A percentile compares a stretch with the other conserved stretches of the same genome.
phyloP scores from a whole-genome alignment of 2,329 filamentous ascomycete species.

The Elsinoe perseae region DNA sequence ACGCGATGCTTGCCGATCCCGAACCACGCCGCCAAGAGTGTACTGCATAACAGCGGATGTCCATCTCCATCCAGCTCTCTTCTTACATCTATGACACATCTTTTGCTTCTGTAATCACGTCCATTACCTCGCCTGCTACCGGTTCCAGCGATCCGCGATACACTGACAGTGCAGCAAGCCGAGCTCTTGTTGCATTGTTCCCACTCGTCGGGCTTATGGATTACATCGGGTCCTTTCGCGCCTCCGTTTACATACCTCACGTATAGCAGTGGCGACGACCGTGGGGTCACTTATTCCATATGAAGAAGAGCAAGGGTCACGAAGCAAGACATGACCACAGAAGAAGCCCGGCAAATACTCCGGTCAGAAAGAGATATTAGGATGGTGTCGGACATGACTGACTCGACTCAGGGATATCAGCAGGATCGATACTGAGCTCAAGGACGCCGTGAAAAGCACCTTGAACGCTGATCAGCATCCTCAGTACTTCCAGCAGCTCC shows the following conservation, averaged over 20 bases:
- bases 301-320: constrained; percentile 14
- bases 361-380: neutral
- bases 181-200: constrained; percentile 17
- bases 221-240: constrained; percentile 42
- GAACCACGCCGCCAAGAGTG: neutral
- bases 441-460: constrained; percentile 3
- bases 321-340: constrained; percentile 6
- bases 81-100: neutral
- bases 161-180: constrained; percentile 15
- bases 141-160: neutral
- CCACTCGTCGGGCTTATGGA: constrained; percentile 40
- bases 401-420: constrained; percentile 6
- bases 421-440: constrained; percentile 21
- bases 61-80: neutral
- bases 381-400: neutral
- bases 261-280: constrained; percentile 52
- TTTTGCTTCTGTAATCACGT: neutral
- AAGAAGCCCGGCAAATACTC: constrained; percentile 3
- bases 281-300: constrained; percentile 18
- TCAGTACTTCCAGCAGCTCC: neutral
- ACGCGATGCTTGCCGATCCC: constrained; percentile 25
- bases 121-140: neutral
- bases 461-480: constrained; percentile 4
- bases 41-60: neutral
- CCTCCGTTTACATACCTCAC: constrained; percentile 44